A percentile compares a stretch with the other conserved stretches of the same genome.
These are phyloP conservation scores for Hermanozyma aechmeae DNA, from an alignment of 805 yeast genomes.

Conservation along the genomic window DNA sequence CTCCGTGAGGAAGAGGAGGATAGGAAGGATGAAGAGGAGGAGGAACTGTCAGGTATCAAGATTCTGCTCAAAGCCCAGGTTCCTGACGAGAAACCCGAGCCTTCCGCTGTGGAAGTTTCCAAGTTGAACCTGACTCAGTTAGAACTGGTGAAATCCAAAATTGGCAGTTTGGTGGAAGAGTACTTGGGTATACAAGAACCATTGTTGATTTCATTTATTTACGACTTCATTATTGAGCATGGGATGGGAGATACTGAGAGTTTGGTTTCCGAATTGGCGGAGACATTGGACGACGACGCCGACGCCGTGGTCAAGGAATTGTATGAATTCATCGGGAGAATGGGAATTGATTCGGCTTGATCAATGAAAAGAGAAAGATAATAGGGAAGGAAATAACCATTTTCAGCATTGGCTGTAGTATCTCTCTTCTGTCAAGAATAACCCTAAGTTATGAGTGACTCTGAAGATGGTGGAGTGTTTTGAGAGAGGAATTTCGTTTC, in stretches of 20 bases:
- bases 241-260: conserved; percentile 21
- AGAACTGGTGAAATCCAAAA: conserved; percentile 19
- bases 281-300: conserved; percentile 44
- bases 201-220: conserved; percentile 36
- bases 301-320: conserved; percentile 27
- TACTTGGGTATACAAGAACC: conserved; percentile 47
- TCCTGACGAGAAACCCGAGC: conserved; percentile 8
- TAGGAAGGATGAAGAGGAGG: conserved; percentile 27
- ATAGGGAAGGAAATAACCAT: too few relatives aligned
- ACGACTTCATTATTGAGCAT: conserved; percentile 22
- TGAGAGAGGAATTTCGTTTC: background rate
- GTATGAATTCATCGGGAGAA: too few relatives aligned
- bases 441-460: conserved; percentile 44
- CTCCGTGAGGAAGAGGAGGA: conserved; percentile 37
- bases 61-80: conserved; percentile 11
- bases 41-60: too few relatives aligned
- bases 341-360: too few relatives aligned
- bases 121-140: conserved; percentile 5
- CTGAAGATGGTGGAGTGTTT: background rate
- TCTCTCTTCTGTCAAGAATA: too few relatives aligned
- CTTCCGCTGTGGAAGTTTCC: conserved; percentile 3
- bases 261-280: conserved; percentile 37
- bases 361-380: too few relatives aligned
- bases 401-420: too few relatives aligned
- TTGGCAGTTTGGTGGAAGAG: conserved; percentile 39